These are phyloP conservation scores for Periconia sp. DNA, from an alignment of 2,329 filamentous ascomycete genomes.

Conservation along the genomic window DNA sequence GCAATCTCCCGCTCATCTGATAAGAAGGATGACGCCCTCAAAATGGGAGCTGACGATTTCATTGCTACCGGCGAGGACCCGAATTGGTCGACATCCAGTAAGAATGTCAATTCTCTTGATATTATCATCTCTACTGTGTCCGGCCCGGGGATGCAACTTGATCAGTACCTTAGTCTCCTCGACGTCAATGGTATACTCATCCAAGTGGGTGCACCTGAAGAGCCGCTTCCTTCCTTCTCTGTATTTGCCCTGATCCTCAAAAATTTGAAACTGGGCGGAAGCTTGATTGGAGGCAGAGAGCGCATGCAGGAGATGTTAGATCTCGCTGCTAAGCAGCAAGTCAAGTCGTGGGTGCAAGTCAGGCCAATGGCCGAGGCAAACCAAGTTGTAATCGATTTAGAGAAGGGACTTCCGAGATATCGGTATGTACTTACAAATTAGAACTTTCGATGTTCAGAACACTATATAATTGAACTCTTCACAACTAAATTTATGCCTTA, in stretches of 20 bases:
- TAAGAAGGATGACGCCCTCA: slow-evolving; percentile 67
- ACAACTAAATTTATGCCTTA: neutral
- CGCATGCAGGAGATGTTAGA: slow-evolving; percentile 53
- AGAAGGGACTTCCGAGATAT: slow-evolving; percentile 59
- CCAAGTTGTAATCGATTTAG: slow-evolving; percentile 63
- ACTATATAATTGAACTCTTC: neutral
- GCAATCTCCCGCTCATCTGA: slow-evolving; percentile 65
- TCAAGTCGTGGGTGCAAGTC: slow-evolving; percentile 68
- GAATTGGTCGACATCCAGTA: slow-evolving; percentile 65
- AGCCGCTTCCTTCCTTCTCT: slow-evolving; percentile 57
- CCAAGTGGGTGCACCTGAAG: slow-evolving; percentile 71
- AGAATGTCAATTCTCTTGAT: slow-evolving; percentile 60
- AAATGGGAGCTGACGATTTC: slow-evolving; percentile 67
- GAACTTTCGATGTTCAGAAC: no score
- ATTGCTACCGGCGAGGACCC: slow-evolving; percentile 65
- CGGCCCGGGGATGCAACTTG: slow-evolving; percentile 61
- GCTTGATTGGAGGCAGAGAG: slow-evolving; percentile 26
- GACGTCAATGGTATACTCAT: slow-evolving; percentile 66
- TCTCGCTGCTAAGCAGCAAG: slow-evolving; percentile 63
- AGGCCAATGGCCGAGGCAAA: slow-evolving; percentile 62
- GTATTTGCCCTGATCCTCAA: slow-evolving; percentile 57
- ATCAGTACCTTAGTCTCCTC: slow-evolving; percentile 66
- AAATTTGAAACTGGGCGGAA: slow-evolving; percentile 31
- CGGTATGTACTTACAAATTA: slow-evolving; percentile 40
- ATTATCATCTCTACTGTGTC: slow-evolving; percentile 66